phyloP scores from a whole-genome alignment of 495 filamentous ascomycete species.

The Xylaria acuta region DNA sequence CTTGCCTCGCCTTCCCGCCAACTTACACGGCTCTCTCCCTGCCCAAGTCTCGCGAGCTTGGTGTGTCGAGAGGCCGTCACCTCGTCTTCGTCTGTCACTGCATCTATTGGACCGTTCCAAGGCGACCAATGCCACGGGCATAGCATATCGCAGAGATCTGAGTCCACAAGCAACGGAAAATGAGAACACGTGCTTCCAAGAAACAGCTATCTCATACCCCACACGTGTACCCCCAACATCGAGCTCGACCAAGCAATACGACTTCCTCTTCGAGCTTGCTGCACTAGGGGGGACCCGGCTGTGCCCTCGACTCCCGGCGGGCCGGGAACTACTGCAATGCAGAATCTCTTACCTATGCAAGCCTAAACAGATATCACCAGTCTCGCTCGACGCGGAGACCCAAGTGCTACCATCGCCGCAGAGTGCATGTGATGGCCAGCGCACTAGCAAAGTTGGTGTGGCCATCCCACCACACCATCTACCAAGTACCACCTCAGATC shows the following conservation, averaged over 20 bases:
- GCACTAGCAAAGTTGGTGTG: constrained; percentile 18
- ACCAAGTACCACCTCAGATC: constrained; percentile 16
- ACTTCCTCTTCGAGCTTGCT: constrained; percentile 23
- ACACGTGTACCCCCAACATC: constrained; percentile 1
- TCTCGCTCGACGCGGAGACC: constrained; percentile 15
- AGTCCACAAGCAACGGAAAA: constrained; percentile 13
- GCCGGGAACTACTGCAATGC: constrained; percentile 30
- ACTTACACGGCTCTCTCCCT: background rate
- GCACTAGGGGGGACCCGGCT: constrained; percentile 24
- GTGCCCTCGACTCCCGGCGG: constrained; percentile 20
- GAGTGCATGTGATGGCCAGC: constrained; percentile 6
- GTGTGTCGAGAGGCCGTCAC: background rate
- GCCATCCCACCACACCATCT: constrained; percentile 21
- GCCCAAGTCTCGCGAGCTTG: background rate
- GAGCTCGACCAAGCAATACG: background rate
- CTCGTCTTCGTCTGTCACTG: background rate
- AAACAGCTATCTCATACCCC: constrained; percentile 12
- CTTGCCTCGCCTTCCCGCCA: background rate
- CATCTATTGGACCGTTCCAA: constrained; percentile 1
- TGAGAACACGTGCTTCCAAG: constrained; percentile 24
- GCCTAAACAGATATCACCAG: constrained; percentile 18
- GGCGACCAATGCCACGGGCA: background rate
- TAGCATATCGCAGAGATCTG: background rate
- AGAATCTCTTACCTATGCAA: constrained; percentile 24
- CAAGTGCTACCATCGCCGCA: constrained; percentile 21